Base-by-base conservation (phyloP, 176 grass and related monocot species). In the Cenchrus fungigraminus region DNA sequence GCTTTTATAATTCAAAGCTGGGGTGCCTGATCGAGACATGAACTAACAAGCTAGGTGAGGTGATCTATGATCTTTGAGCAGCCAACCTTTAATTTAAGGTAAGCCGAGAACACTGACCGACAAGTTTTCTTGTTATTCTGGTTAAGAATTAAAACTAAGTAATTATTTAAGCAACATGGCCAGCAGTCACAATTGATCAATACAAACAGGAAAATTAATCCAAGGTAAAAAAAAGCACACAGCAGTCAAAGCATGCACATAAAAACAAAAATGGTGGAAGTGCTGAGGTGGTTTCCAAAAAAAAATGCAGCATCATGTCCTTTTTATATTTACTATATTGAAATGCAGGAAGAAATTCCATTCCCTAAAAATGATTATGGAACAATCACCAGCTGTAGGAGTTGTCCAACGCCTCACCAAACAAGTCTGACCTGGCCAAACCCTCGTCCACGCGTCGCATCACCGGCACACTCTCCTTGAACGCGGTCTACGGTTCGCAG, bases 391-490 rank as follows among this genome's bases (percentile, higher is more conserved):
- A 29, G 20, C 51, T 44, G 79, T 14, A 25, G 73, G 71, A 65
- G 67, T 83, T 68, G 80, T 10, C 42, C 79, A 83, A 52, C 52
- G 22, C n/a, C 31, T 64, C 78, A 59, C 59, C 73, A 83, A 83
- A 52, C 20, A 78, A 60, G 61, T 74, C 84, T 87, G 84, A 87
- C 84, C 81, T 67, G 80, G 89, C 79, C 74, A 83, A 79, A 60
- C 8, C 1, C 15, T 37, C 66, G 3, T 87, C 84, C 74, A 73
- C 74, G 67, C 51, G 79, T 83, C 79, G 71, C 82, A 65, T 72
- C 66, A 65, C 13, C 14, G 2, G n/a, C 51, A 17, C 28, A 60
- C 0, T 16, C 14, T 60, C 52, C 11, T 79, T 49, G 29, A 20
- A 46, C 75, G 1, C 1, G 80, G 84, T 79, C 89, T 54, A 90